Percentiles rank a stretch among this genome's conserved stretches.
These are phyloP conservation scores for Aureoboletus auriporus DNA, from an alignment of 768 basidiomycete genomes.

Conservation along the genomic window DNA sequence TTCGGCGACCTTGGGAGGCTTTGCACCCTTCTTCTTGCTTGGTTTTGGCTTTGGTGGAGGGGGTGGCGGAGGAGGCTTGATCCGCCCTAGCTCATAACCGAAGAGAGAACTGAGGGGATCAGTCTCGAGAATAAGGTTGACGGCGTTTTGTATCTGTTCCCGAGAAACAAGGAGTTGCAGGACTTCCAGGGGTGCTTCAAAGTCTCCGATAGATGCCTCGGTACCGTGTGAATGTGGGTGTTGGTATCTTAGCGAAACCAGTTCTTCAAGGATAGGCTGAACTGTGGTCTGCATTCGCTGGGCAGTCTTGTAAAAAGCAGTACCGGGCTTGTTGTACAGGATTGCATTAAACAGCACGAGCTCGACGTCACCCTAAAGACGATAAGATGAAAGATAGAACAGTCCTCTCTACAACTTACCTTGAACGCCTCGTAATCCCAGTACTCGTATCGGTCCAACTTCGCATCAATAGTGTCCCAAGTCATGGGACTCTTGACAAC, in stretches of 20 bases:
- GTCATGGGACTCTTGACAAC: constrained; percentile 86
- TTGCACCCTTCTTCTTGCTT: constrained; percentile 36
- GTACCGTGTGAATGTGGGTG: constrained; percentile 9
- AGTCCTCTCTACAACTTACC: constrained; percentile 32
- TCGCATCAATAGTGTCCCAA: constrained; percentile 76
- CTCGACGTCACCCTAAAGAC: constrained; percentile 64
- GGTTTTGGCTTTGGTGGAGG: constrained; percentile 43
- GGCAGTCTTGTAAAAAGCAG: constrained; percentile 67
- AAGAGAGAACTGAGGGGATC: constrained; percentile 67
- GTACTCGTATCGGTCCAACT: constrained; percentile 81
- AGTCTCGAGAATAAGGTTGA: constrained; percentile 51
- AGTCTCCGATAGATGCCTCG: constrained; percentile 50
- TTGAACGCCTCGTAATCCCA: constrained; percentile 73
- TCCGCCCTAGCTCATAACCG: constrained; percentile 57
- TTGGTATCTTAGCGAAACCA: constrained; percentile 14
- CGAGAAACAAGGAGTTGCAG: constrained; percentile 53
- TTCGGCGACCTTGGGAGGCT: constrained; percentile 17
- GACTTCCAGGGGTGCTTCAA: constrained; percentile 64
- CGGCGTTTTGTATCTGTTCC: constrained; percentile 49
- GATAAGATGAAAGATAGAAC: background rate
- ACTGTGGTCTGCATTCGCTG: constrained; percentile 49
- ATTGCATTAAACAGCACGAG: constrained; percentile 86
- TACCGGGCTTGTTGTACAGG: constrained; percentile 78
- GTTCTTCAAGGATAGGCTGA: constrained; percentile 33
- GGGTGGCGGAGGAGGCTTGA: constrained; percentile 59